phyloP scores from a whole-genome alignment of 2,329 filamentous ascomycete species.

The Monilinia fructigena region DNA sequence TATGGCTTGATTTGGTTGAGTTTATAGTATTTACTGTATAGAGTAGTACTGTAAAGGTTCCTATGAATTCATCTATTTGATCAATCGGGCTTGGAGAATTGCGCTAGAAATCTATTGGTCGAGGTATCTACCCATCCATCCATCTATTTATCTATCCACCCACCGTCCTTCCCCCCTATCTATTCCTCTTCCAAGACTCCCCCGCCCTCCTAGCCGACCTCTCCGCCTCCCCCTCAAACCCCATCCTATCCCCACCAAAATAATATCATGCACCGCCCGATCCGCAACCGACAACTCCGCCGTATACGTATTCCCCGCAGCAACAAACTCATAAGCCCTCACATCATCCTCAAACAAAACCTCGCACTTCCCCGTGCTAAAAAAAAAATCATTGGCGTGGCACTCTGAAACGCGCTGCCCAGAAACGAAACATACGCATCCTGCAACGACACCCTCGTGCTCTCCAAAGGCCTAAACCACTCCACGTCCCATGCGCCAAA shows the following conservation, averaged over 20 bases:
- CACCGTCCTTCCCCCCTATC: background rate
- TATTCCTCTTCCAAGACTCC: conserved; percentile 11
- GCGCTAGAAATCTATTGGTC: too few species aligned
- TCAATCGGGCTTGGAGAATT: too few species aligned
- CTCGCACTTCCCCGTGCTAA: conserved; percentile 45
- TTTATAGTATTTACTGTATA: too few species aligned
- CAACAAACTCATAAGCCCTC: conserved; percentile 43
- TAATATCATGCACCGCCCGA: conserved; percentile 48
- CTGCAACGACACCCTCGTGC: conserved; percentile 31
- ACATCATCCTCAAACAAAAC: conserved; percentile 45
- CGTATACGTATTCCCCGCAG: conserved; percentile 44
- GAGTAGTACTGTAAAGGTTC: too few species aligned
- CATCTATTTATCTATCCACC: background rate
- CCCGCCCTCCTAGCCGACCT: conserved; percentile 26
- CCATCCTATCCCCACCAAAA: conserved; percentile 43
- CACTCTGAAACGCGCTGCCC: conserved; percentile 43
- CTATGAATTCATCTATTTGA: too few species aligned
- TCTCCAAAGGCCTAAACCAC: conserved; percentile 37
- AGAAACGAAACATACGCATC: conserved; percentile 45
- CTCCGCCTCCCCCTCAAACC: conserved; percentile 44
- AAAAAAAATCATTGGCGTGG: conserved; percentile 43
- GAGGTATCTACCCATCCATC: background rate
- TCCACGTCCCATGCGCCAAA: conserved; percentile 47
- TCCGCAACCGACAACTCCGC: conserved; percentile 45
- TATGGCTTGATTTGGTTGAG: too few species aligned